Evolutionary conservation across 2,329 filamentous ascomycete genomes (phyloP), one percentile per base, ranked within the genome.

Genomic region (Metarhizium sp.): DNA sequence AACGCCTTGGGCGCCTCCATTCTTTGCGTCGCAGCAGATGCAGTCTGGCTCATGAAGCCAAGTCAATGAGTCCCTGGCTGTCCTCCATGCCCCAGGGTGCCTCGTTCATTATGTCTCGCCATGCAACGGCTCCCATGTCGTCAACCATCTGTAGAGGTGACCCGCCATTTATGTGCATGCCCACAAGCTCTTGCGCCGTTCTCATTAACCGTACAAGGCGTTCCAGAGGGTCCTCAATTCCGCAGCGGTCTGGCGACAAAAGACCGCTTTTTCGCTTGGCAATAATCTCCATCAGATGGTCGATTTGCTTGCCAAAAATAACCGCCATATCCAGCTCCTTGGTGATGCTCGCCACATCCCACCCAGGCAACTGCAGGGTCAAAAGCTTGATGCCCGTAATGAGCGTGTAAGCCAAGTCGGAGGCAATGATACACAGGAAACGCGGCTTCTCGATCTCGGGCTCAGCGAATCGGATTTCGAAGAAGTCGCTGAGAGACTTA

Each of bases 341-440:
- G 5, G 69, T 65, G 25, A 73, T 69, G 1, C 65, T 60, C 2
- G 60, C 61, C 3, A 72, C 63, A 51, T 78, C 71, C 77, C 77
- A 79, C 0, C 76, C 76, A 0, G 76, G 74, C 1, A 73, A 58
- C 43, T 70, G 68, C 13, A 78, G 64, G 11, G 71, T 73, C 56
- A 75, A 67, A n/a, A 80, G 69, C 62, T 75, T 75, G 18, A 79
- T 69, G 43, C 67, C 70, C 0, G 70, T 73, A 58, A 80, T 69
- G 59, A 78, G 70, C 34, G 71, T 68, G 59, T 74, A 79, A 51
- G 75, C 69, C 49, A 76, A 71, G 61, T 79, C 77, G 25, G 75
- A 78, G 8, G 73, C 71, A 14, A 70, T 69, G 53, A 78, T 68
- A 60, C 71, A 72, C 14, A 75, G 64, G 55, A 73, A 75, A 14